These are phyloP conservation scores for Amanita polypyramis DNA, from an alignment of 768 basidiomycete species.

Conservation along the genomic window DNA sequence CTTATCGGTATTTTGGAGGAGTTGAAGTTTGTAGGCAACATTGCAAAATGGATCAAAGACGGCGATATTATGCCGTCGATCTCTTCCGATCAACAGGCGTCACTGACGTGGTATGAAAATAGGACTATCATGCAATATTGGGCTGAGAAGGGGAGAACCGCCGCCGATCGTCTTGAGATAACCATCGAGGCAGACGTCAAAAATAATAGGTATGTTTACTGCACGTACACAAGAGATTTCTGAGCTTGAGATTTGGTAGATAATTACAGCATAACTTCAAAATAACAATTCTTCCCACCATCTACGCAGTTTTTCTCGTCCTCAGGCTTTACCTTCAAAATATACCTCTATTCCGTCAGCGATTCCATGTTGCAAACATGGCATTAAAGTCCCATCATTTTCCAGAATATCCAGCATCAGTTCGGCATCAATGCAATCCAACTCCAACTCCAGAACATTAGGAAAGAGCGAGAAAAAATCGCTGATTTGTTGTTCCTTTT, in stretches of 20 bases:
- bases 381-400: not conserved
- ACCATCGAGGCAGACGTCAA: not conserved
- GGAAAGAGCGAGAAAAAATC: constrained; percentile 2
- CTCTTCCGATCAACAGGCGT: not conserved
- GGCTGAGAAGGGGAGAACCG: not conserved
- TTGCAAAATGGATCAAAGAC: constrained; percentile 51
- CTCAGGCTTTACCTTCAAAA: not conserved
- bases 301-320: not conserved
- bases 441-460: constrained; percentile 1
- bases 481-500: not conserved
- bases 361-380: not conserved
- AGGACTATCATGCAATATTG: not conserved
- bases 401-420: not conserved
- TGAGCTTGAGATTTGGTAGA: too few relatives aligned
- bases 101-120: not conserved
- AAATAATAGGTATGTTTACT: not conserved
- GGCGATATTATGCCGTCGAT: not conserved
- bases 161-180: not conserved
- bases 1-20: constrained; percentile 58
- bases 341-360: constrained; percentile 1
- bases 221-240: too few relatives aligned
- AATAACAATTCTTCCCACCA: not conserved
- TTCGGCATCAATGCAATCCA: not conserved
- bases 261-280: too few relatives aligned
- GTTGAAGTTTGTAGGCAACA: constrained; percentile 46